Base-by-base conservation (phyloP, 1,284 basidiomycete species). In the Omphalotus olearius region DNA sequence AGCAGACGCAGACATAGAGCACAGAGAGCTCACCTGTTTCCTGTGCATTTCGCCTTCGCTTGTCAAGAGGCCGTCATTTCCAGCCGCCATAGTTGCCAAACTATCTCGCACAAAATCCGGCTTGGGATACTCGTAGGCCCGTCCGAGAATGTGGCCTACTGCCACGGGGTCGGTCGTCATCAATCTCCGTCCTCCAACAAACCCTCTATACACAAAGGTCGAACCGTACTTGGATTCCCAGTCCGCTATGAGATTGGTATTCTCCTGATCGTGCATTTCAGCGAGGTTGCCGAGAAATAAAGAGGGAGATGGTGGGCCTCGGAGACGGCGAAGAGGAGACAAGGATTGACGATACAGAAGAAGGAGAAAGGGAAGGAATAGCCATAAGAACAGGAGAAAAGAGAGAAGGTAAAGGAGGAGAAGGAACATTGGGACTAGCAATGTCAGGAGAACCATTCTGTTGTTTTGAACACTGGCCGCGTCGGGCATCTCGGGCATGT, bases 71-170 rank as follows among this genome's bases (percentile, higher is more conserved):
- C 77, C 73, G 17, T 77, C 70, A 28, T 69, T 62, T 2, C 78
- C 75, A 0, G 70, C 74, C 30, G 70, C 73, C 78, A 82, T 82
- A 35, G 68, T 69, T 0, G 77, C 78, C 26, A 90, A 68, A 46
- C 71, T 71, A 36, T 80, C 75, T 20, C 80, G 69, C 9, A 86
- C 73, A 53, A 82, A 80, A 42, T 79, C 74, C 1, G 85, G 83
- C 61, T 88, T 88, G 17, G 82, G 83, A 61, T 82, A 88, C 36
- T 76, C 71, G 59, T 87, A 82, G 4, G 79, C 73, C 52, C 77
- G 73, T 11, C 71, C 69, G 46, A 88, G 74, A 47, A 89, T 79
- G 56, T 85, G 75, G 3, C 76, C 70, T 23, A 88, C 65, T 0
- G 85, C 83, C 20, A 71, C 66, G 0, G 78, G 76, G 64, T 88